These are phyloP conservation scores for Jamesozyma spencerorum DNA, from an alignment of 805 yeast species.

Conservation along the genomic window DNA sequence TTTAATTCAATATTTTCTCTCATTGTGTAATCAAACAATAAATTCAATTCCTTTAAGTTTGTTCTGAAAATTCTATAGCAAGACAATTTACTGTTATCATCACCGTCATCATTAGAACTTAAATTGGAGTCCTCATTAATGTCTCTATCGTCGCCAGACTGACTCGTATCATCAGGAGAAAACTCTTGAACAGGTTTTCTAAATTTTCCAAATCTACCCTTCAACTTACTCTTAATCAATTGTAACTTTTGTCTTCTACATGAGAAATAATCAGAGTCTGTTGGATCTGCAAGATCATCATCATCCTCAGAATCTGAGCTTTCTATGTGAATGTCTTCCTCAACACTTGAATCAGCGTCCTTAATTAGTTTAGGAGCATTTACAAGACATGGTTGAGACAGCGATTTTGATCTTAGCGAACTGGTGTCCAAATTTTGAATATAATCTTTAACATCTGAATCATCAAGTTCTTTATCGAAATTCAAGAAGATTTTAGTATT, in stretches of 20 bases:
- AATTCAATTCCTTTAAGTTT: constrained; percentile 10
- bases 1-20: not conserved
- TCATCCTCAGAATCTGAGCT: not conserved
- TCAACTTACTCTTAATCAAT: not conserved
- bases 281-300: not conserved
- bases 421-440: not conserved
- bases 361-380: too few species aligned
- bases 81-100: not conserved
- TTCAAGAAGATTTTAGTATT: too few species aligned
- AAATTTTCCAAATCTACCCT: not conserved
- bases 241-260: not conserved
- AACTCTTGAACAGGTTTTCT: not conserved
- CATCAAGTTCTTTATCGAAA: not conserved
- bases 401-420: constrained; percentile 1
- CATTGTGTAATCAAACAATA: constrained; percentile 16
- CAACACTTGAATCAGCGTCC: too few species aligned
- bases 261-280: not conserved
- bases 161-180: not conserved
- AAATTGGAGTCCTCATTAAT: too few species aligned
- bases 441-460: not conserved
- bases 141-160: not conserved
- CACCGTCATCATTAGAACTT: not conserved
- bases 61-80: constrained; percentile 14
- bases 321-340: too few species aligned
- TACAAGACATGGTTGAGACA: too few species aligned